Evolutionary conservation across 371 early-diverging fungal genomes (phyloP).

Genomic region (Umbelopsis sp.): DNA sequence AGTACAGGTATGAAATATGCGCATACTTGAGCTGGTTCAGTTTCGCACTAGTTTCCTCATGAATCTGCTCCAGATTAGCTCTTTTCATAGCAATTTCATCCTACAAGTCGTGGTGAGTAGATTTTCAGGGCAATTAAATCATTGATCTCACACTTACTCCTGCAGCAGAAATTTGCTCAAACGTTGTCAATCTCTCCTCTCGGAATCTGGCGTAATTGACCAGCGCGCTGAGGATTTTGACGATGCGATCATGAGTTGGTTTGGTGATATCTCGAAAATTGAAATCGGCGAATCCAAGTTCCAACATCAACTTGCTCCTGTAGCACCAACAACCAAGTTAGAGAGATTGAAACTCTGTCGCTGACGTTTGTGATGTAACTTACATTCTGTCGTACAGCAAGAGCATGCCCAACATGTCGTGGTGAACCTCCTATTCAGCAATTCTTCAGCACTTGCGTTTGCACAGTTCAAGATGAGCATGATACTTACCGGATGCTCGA

Average conservation of each 20-base stretch:
- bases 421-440: neutral
- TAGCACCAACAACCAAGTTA: neutral
- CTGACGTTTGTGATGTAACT: slow-evolving; percentile 1
- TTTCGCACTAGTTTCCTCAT: slow-evolving; percentile 5
- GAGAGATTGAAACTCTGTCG: neutral
- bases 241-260: slow-evolving; percentile 28
- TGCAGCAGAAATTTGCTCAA: slow-evolving; percentile 21
- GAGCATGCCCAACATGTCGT: slow-evolving; percentile 10
- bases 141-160: neutral
- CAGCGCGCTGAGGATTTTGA: slow-evolving; percentile 28
- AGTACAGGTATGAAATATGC: neutral
- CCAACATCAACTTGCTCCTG: slow-evolving; percentile 23
- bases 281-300: slow-evolving; percentile 26
- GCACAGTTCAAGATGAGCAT: neutral
- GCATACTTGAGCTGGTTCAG: neutral
- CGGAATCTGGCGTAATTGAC: slow-evolving; percentile 34
- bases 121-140: neutral
- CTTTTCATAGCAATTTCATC: slow-evolving; percentile 6
- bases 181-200: slow-evolving; percentile 24
- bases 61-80: slow-evolving; percentile 10
- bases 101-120: neutral
- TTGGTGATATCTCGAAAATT: slow-evolving; percentile 20
- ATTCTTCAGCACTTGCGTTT: too few species aligned
- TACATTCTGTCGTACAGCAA: slow-evolving; percentile 4
- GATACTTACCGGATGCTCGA: neutral